Conservation (phyloP, 2,329 filamentous ascomycete species). For the Chrysosphaeria jannelii region DNA sequence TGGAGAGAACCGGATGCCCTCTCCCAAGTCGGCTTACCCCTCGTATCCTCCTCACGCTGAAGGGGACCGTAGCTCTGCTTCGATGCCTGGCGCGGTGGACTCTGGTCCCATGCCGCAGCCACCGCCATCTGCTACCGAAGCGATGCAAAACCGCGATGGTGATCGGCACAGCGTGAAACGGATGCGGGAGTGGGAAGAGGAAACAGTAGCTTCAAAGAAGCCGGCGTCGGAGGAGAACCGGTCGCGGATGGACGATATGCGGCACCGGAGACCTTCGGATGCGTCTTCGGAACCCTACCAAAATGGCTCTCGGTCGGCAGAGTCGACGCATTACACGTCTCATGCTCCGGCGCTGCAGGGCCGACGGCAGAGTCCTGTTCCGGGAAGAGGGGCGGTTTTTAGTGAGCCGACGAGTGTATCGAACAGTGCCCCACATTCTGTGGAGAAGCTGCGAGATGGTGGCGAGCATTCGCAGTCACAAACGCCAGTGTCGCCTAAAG, state of each 20-base stretch:
- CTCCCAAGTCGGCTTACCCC: slow-evolving; percentile 63
- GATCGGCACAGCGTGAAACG: slow-evolving; percentile 68
- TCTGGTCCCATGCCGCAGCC: slow-evolving; percentile 23
- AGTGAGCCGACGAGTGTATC: too few species aligned
- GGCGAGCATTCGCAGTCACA: too few species aligned
- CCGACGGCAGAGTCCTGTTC: too few species aligned
- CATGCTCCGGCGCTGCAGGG: too few species aligned
- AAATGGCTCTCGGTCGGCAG: too few species aligned
- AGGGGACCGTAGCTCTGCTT: slow-evolving; percentile 23
- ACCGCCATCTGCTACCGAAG: slow-evolving; percentile 24
- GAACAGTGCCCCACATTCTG: too few species aligned
- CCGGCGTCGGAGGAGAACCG: slow-evolving; percentile 66
- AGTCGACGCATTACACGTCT: too few species aligned
- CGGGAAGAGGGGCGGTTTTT: too few species aligned
- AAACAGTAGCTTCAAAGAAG: slow-evolving; percentile 55
- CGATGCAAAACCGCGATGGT: slow-evolving; percentile 27
- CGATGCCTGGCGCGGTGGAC: slow-evolving; percentile 14
- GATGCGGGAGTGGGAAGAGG: slow-evolving; percentile 75
- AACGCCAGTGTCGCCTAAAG: too few species aligned
- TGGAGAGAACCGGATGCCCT: slow-evolving; percentile 69
- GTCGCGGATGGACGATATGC: slow-evolving; percentile 59
- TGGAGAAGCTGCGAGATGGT: too few species aligned
- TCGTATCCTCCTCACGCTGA: slow-evolving; percentile 42
- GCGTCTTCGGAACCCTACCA: too few species aligned
- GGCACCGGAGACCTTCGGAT: too few species aligned